Conservation (phyloP, 139 green algal species). For the Chloropicon primus region DNA sequence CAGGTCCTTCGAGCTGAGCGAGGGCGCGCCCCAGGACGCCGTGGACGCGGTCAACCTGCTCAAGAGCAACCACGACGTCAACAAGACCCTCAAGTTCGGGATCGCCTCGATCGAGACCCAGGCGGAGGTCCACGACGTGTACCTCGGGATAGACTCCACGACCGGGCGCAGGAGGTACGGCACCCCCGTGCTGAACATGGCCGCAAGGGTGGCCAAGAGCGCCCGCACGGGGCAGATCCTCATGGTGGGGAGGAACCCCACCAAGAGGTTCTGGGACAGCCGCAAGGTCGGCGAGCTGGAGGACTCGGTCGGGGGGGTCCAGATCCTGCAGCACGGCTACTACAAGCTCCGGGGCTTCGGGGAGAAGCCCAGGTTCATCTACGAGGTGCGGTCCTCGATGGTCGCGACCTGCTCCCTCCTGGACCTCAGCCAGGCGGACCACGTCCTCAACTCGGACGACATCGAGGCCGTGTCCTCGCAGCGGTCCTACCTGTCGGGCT, state of each 20-base stretch:
- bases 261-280: background rate
- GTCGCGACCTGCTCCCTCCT: background rate
- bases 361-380: background rate
- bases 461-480: background rate
- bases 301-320: too few species aligned
- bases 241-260: background rate
- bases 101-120: background rate
- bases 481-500: too few species aligned
- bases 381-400: background rate
- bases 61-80: background rate
- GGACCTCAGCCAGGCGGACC: too few species aligned
- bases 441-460: background rate
- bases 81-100: background rate
- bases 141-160: background rate
- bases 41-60: background rate
- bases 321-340: background rate
- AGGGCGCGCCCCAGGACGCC: too few species aligned
- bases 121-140: background rate
- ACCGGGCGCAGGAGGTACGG: background rate
- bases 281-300: too few species aligned
- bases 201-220: background rate
- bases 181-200: background rate
- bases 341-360: background rate
- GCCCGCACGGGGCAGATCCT: background rate
- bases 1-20: too few species aligned